Evolutionary conservation across 768 basidiomycete genomes (phyloP), one percentile per base, ranked within the genome.

Genomic region (Boletellus emodensis): DNA sequence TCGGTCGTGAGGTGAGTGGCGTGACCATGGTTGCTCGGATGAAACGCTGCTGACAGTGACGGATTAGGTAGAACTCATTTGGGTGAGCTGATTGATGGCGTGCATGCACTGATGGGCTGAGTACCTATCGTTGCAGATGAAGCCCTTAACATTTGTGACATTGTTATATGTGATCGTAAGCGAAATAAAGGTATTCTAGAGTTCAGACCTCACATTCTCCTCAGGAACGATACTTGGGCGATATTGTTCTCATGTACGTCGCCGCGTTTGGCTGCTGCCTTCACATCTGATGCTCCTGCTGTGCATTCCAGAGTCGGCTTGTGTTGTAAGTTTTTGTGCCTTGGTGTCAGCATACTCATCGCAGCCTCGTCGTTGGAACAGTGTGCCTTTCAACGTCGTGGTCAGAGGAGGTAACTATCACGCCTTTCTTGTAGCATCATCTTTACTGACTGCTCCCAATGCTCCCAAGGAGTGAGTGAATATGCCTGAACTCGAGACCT

Each of bases 161-260:
- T 45, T 33, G 34, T 41, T 67, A 12, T 69, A 67, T 22, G 32
- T 54, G 24, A 53, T 60, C 33, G 67, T 67, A 43, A 56, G 67
- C 38, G 13, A 32, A 34, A 38, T 3, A 26, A 4, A 40, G 5
- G 11, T 15, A 15, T 1, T 3, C 15, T 7, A 15, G 28, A 38
- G 33, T 30, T 24, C 33, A 13, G 15, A 30, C 41, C 42, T 59
- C n/a, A 52, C 46, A 12, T 34, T 39, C 24, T 44, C 22, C 34
- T 37, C 46, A 67, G 66, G 65, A 62, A 28, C 67, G 65, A 44
- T 67, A 67, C 28, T 36, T 67, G 15, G 65, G 66, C 22, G 66
- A 69, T 52, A 33, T 56, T 24, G 59, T 69, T 37, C 57, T 67
- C 3, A 34, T 67, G 66, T 67, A 55, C 30, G 63, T 55, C 17